Conservation (phyloP, 129 eudicot genomes). For the Flaveria ramosissima region DNA sequence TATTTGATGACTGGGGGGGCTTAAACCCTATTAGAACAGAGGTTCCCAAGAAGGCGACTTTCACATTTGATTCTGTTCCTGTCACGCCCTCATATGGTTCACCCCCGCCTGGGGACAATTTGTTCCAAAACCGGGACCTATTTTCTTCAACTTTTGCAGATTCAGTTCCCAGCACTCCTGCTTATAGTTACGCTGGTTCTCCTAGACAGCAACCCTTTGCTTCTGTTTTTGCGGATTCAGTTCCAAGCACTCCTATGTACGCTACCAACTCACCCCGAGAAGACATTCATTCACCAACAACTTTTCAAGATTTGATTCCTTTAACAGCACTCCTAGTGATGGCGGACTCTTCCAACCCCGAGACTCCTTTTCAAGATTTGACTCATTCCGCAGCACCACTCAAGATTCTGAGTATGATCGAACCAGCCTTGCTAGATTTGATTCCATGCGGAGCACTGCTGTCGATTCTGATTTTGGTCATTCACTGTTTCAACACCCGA, state of each 20-base stretch:
- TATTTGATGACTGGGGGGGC: constrained; percentile 56
- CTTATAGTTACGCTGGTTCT: constrained; percentile 48
- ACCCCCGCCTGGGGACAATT: constrained; percentile 45
- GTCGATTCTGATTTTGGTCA: constrained; percentile 59
- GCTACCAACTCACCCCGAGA: constrained; percentile 57
- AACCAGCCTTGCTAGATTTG: constrained; percentile 60
- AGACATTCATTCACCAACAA: constrained; percentile 58
- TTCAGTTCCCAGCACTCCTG: constrained; percentile 88
- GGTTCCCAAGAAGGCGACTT: constrained; percentile 45
- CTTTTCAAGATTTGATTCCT: constrained; percentile 52
- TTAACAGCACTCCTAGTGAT: constrained; percentile 39
- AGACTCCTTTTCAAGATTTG: constrained; percentile 67
- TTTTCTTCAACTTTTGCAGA: constrained; percentile 68
- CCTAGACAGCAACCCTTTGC: constrained; percentile 41
- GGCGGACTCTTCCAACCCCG: constrained; percentile 48
- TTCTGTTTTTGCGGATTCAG: constrained; percentile 62
- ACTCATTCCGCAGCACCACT: constrained; percentile 61
- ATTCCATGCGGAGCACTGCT: constrained; percentile 60
- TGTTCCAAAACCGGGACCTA: constrained; percentile 53
- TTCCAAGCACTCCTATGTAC: constrained; percentile 71
- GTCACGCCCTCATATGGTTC: constrained; percentile 61
- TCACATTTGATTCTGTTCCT: constrained; percentile 70
- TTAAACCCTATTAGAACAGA: constrained; percentile 69
- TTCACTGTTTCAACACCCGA: constrained; percentile 50
- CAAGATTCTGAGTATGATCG: constrained; percentile 58